Evolutionary conservation across 371 early-diverging fungal genomes (phyloP).

Genomic region (Mortierella sp.): DNA sequence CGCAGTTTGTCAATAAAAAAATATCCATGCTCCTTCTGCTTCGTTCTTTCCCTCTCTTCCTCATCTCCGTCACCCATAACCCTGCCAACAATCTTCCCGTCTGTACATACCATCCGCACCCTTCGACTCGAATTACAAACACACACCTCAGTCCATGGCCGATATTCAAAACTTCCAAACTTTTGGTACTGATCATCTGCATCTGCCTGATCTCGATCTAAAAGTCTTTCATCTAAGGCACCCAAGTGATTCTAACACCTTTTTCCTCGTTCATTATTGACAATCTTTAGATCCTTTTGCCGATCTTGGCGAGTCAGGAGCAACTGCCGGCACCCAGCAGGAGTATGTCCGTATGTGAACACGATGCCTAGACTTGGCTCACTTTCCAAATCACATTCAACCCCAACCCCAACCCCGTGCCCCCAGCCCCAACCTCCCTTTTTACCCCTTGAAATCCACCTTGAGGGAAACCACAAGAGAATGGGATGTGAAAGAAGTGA

Average conservation of each 20-base stretch:
- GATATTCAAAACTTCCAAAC: constrained; percentile 46
- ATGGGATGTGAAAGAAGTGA: constrained; percentile 36
- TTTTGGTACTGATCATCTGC: constrained; percentile 30
- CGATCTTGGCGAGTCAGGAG: constrained; percentile 77
- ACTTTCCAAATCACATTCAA: too few relatives aligned
- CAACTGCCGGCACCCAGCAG: constrained; percentile 57
- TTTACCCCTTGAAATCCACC: constrained; percentile 2
- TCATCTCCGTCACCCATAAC: constrained; percentile 4
- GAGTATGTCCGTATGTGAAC: constrained; percentile 80
- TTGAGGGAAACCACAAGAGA: constrained; percentile 4
- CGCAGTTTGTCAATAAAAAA: neutral
- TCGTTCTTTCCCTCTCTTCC: neutral
- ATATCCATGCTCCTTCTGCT: neutral
- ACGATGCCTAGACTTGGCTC: too few relatives aligned
- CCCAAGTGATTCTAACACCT: neutral
- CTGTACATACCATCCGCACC: neutral
- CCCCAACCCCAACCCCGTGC: too few relatives aligned
- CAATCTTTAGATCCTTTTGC: constrained; percentile 77
- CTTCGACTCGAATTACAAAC: neutral
- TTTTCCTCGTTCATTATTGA: neutral
- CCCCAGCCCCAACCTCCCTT: too few relatives aligned
- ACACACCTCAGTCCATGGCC: constrained; percentile 26
- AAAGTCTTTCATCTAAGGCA: too few relatives aligned
- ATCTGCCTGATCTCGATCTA: neutral
- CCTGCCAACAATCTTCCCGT: constrained; percentile 2